Base-by-base conservation (phyloP, 495 filamentous ascomycete species). In the Hyphodiscus hymeniophilus region DNA sequence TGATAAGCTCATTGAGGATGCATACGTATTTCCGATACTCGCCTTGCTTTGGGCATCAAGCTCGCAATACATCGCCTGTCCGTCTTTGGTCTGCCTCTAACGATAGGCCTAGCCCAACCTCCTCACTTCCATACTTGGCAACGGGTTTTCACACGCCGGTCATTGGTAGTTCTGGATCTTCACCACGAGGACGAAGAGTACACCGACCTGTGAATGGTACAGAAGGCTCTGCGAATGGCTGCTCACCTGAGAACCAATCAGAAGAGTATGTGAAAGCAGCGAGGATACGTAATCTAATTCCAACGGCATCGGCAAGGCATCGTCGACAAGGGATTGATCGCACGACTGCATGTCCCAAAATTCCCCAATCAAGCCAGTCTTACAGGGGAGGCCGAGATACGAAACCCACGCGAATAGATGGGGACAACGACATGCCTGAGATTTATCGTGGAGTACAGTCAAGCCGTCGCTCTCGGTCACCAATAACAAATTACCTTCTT, bases 1-100 rank as follows among this genome's bases (percentile, higher is more conserved):
- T 59, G 41, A 57, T 64, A 17, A 64, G 63, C 42, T 60, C 55
- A 35, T 36, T 66, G 32, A 53, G 61, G 26, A 47, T 63, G 50
- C 59, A 64, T 49, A 56, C 59, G 3, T 45, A 59, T 20, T 59
- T 47, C 44, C 47, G 47, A 42, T 58, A 60, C 47, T 60, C 59
- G 15, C 61, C 63, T 20, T 47, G 49, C 26, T 61, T 59, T 38
- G 61, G 63, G 6, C 54, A 66, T 34, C 52, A 63, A 42, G 52
- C 57, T 15, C 54, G 61, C 15, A 61, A 59, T 42, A 52, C 52
- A 28, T 62, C 61, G 3, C 48, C 58, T 28, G 51, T 46, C 10
- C 51, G 38, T 7, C 12, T 42, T 18, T 58, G 51, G 55, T 39
- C 48, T 16, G 44, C 45, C n/a, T 21, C 35, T 1, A 48, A 44